Evolutionary conservation across 257 asterid species (phyloP).

Genomic region (Plantago elongata): DNA sequence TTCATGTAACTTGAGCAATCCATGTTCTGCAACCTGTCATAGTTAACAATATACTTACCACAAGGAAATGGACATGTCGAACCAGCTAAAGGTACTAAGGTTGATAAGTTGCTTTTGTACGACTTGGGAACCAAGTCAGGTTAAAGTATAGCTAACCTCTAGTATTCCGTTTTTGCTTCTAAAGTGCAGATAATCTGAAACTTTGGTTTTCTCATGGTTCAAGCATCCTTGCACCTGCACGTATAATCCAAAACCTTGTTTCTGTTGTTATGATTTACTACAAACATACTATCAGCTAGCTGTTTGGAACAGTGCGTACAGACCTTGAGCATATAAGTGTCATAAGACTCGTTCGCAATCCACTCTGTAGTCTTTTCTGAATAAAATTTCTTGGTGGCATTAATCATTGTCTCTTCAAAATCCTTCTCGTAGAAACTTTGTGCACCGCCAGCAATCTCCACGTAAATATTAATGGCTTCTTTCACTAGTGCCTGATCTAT

Average conservation of each 20-base stretch:
- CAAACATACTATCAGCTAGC: background rate
- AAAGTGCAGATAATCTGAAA: constrained; percentile 20
- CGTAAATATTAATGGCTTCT: constrained; percentile 31
- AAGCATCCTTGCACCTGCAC: constrained; percentile 33
- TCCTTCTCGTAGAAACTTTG: constrained; percentile 25
- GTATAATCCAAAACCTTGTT: background rate
- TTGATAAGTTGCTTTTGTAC: background rate
- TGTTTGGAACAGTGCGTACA: constrained; percentile 6
- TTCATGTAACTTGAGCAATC: constrained; percentile 33
- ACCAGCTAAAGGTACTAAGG: background rate
- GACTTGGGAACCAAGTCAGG: background rate
- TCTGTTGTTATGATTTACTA: background rate
- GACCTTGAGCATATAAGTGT: constrained; percentile 36
- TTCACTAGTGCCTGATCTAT: constrained; percentile 28
- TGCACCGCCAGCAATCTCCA: constrained; percentile 26
- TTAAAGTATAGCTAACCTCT: constrained; percentile 24
- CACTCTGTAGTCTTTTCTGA: constrained; percentile 28
- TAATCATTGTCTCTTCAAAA: constrained; percentile 35
- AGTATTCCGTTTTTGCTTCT: constrained; percentile 24
- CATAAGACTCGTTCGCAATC: constrained; percentile 24
- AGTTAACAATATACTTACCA: background rate
- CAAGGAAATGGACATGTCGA: background rate
- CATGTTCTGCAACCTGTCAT: constrained; percentile 31
- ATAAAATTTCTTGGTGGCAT: constrained; percentile 32
- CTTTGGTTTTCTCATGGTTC: constrained; percentile 28